These are phyloP conservation scores for Hirschioporus abietinus DNA, from an alignment of 768 basidiomycete genomes.

Conservation along the genomic window DNA sequence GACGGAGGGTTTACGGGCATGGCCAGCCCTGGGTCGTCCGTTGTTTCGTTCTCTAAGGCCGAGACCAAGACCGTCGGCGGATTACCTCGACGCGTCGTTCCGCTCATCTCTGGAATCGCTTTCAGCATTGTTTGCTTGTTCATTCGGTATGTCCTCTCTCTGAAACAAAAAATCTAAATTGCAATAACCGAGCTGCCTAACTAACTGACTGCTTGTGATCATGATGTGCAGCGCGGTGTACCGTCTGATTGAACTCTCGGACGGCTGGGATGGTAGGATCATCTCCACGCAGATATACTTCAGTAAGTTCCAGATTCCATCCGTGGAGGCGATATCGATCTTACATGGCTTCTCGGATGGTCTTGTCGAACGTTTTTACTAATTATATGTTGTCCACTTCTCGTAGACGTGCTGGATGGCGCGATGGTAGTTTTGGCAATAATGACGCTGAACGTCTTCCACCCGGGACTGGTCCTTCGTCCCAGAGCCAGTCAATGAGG, in stretches of 20 bases:
- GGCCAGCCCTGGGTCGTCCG: conserved; percentile 12
- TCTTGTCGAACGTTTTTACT: background rate
- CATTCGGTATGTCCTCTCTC: conserved; percentile 34
- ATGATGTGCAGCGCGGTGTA: conserved; percentile 12
- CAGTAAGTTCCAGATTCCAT: conserved; percentile 13
- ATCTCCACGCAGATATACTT: conserved; percentile 15
- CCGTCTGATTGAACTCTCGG: conserved; percentile 17
- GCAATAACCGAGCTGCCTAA: too few relatives aligned
- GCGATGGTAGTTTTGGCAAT: conserved; percentile 27
- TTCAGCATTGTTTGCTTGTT: conserved; percentile 39
- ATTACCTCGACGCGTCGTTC: conserved; percentile 9
- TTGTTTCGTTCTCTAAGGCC: conserved; percentile 11
- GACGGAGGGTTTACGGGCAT: background rate
- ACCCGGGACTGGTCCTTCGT: conserved; percentile 26
- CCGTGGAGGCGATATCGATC: too few relatives aligned
- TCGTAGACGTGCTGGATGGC: conserved; percentile 26
- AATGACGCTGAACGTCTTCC: conserved; percentile 27
- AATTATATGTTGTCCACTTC: background rate
- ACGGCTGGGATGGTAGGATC: conserved; percentile 16
- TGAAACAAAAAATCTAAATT: too few relatives aligned
- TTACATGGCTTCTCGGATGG: too few relatives aligned
- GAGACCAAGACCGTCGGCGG: background rate
- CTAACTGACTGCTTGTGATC: background rate
- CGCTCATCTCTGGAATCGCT: conserved; percentile 30
- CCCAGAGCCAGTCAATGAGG: conserved; percentile 8